Percentiles rank a stretch among this genome's conserved stretches.
phyloP scores from a whole-genome alignment of 1,139 yeast genomes.

The Saccharomyces hybrid region DNA sequence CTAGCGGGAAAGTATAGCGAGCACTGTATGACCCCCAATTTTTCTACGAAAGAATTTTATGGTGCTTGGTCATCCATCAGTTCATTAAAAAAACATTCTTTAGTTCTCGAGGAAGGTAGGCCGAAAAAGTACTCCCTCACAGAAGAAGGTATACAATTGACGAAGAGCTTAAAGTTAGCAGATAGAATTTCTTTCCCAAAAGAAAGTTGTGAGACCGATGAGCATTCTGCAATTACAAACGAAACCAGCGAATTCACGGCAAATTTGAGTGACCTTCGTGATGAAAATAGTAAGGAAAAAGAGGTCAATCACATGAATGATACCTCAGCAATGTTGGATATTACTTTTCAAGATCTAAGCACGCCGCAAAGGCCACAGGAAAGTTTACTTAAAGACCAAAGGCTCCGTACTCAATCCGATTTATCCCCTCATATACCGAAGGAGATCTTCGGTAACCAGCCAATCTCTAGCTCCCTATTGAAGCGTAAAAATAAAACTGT shows the following conservation, averaged over 20 bases:
- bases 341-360: constrained; percentile 7
- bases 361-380: constrained; percentile 4
- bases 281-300: background rate
- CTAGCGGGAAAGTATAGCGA: constrained; percentile 58
- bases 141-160: constrained; percentile 63
- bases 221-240: constrained; percentile 1
- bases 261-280: constrained; percentile 17
- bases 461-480: background rate
- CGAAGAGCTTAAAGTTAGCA: constrained; percentile 45
- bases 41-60: constrained; percentile 53
- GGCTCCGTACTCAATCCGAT: background rate
- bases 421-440: constrained; percentile 5
- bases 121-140: constrained; percentile 60
- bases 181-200: constrained; percentile 33
- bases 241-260: constrained; percentile 18
- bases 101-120: constrained; percentile 49
- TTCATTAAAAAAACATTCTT: constrained; percentile 52
- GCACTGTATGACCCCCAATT: constrained; percentile 55
- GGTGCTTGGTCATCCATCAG: constrained; percentile 77
- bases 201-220: constrained; percentile 14
- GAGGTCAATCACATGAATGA: background rate
- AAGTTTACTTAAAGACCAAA: background rate
- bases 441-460: background rate
- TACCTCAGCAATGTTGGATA: constrained; percentile 6
- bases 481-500: constrained; percentile 3